Base-by-base conservation (phyloP, 208 protist species). In the Trypanosoma rangeli region DNA sequence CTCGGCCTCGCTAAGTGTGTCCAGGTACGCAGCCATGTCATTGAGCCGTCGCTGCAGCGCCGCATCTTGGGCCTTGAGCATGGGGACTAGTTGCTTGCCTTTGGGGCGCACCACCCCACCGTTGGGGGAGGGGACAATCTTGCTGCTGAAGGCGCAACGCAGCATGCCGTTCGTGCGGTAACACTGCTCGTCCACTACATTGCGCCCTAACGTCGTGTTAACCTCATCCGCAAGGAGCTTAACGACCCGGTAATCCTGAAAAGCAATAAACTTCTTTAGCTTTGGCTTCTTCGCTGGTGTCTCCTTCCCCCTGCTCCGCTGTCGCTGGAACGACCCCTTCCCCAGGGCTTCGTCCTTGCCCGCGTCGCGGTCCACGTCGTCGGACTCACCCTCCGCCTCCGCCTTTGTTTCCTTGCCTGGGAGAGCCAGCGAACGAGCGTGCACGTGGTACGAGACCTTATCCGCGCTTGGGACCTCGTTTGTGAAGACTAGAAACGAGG, bases 361-460 rank as follows among this genome's bases (percentile, higher is more conserved):
- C 42, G 75, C 78, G 33, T 85, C 80, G 58, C 85, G 55, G 42
- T 64, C 68, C 9, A 56, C 69, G 26, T 69, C 44, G 3, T 56
- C 42, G 13, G 60, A 3, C 20, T 16, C 46, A 5, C 20, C 46
- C 20, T 50, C 46, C 3, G 3, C 46, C 4, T 22, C 46, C 20
- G 46, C 20, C 13, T 3, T 22, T 16, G 46, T 78, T 9, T 42
- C 1, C 37, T 74, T 54, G 49, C 10, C 44, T n/a, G 37, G 10
- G 44, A 18, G 18, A 20, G 52, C 56, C 80, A 94, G 84, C 49
- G 78, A 79, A 20, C 89, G 85, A 12, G 84, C 86, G 49, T 94
- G 89, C 15, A 94, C 54, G 70, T 94, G 89, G 64, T 82, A 94
- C 12, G 86, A 92, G 18, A 87, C 59, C 82, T 94, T 94, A 13